These are phyloP conservation scores for Aspergillus caelatus DNA, from an alignment of 2,329 filamentous ascomycete genomes.

Conservation along the genomic window DNA sequence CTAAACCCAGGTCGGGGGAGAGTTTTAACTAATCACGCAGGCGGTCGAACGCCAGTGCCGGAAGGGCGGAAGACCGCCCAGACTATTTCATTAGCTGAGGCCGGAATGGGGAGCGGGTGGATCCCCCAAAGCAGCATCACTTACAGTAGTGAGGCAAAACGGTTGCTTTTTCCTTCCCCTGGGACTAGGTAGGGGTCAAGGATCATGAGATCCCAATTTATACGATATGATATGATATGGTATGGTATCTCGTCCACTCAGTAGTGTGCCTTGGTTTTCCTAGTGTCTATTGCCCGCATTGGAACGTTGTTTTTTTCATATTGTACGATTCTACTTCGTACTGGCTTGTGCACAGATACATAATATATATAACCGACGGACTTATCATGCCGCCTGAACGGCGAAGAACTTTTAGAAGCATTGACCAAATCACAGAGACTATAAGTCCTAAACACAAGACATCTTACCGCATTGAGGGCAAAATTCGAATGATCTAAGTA, in stretches of 20 bases:
- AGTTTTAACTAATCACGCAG: not conserved
- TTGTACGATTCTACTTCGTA: not conserved
- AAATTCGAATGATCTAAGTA: not conserved
- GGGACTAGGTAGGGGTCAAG: not conserved
- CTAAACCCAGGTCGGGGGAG: conserved; percentile 1
- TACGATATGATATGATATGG: not conserved
- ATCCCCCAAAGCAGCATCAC: conserved; percentile 1
- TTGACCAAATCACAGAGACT: not conserved
- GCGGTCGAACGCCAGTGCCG: conserved; percentile 9
- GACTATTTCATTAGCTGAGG: not conserved
- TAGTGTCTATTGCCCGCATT: not conserved
- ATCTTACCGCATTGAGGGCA: not conserved
- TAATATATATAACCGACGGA: no score
- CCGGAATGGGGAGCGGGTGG: not conserved
- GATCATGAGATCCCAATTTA: not conserved
- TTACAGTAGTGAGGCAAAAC: conserved; percentile 4
- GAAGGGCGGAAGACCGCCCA: conserved; percentile 2
- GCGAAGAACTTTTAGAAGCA: not conserved
- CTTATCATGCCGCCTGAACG: not conserved
- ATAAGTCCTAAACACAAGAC: not conserved
- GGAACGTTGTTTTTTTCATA: not conserved
- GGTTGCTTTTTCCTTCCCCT: not conserved
- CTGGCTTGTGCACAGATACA: not conserved
- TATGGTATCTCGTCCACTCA: not conserved
- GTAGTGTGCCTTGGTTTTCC: not conserved